Conservation (phyloP, 139 green algal genomes). For the Micromonas pusilla region DNA sequence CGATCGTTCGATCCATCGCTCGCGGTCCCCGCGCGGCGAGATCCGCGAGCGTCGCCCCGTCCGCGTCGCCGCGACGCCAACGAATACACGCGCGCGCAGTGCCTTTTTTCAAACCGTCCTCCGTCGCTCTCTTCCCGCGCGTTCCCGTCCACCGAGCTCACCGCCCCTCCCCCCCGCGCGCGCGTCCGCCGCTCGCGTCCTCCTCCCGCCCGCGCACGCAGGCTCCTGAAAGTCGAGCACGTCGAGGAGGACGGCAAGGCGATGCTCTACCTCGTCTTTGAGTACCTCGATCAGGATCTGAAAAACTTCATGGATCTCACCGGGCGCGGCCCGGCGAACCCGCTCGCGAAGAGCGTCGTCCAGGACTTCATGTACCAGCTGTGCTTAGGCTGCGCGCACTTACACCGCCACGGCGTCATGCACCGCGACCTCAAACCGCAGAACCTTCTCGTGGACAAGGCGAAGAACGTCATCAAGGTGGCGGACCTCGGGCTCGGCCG, state of each 20-base stretch:
- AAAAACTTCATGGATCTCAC: conserved; percentile 98
- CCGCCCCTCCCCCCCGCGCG: too few species aligned
- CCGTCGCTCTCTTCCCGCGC: background rate
- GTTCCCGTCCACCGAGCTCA: too few species aligned
- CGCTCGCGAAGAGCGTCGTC: conserved; percentile 32
- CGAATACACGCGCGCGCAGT: too few species aligned
- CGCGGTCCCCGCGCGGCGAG: too few species aligned
- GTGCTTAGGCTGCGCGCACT: conserved; percentile 85
- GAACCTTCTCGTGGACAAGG: conserved; percentile 89
- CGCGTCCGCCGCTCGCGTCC: too few species aligned
- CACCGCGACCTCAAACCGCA: conserved; percentile 98
- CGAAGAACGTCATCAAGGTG: conserved; percentile 80
- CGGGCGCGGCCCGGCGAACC: conserved; percentile 59
- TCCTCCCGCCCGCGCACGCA: conserved; percentile 37
- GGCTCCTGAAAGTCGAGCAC: conserved; percentile 91
- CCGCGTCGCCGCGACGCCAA: too few species aligned
- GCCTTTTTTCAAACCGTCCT: background rate
- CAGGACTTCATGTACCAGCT: conserved; percentile 97
- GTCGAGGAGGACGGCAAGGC: conserved; percentile 90
- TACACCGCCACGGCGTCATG: conserved; percentile 92
- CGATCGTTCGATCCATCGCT: too few species aligned
- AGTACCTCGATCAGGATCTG: conserved; percentile 94
- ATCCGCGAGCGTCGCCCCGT: too few species aligned
- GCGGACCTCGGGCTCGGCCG: conserved; percentile 93
- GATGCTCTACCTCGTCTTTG: conserved; percentile 97